phyloP scores from a whole-genome alignment of 176 grass and related monocot species.

The Eragrostis curvula region DNA sequence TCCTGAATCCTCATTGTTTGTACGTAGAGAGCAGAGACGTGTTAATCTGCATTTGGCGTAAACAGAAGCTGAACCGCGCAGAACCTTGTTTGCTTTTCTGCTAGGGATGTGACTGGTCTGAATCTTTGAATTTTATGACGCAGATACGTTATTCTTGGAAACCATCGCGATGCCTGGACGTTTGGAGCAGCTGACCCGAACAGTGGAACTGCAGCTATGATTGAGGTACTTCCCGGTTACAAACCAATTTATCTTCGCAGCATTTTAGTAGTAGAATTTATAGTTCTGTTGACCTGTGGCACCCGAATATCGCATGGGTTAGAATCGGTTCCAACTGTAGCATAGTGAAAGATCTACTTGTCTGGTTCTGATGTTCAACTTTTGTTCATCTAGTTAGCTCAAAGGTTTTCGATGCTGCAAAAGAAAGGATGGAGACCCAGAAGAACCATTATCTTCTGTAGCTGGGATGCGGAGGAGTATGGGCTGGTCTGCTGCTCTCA shows the following conservation, averaged over 20 bases:
- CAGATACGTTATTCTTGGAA: constrained; percentile 89
- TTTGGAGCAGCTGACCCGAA: constrained; percentile 90
- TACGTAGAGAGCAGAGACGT: background rate
- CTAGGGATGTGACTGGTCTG: constrained; percentile 7
- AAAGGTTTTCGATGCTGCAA: constrained; percentile 78
- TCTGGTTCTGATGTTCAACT: constrained; percentile 5
- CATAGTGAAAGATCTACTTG: background rate
- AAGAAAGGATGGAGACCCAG: constrained; percentile 87
- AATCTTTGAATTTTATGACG: constrained; percentile 19
- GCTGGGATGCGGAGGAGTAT: constrained; percentile 95
- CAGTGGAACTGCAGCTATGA: constrained; percentile 86
- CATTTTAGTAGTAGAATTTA: background rate
- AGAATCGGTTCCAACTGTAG: background rate
- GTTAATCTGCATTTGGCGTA: background rate
- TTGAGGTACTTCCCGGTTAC: constrained; percentile 59
- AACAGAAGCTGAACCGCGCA: background rate
- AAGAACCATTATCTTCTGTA: constrained; percentile 89
- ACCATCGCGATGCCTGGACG: constrained; percentile 93
- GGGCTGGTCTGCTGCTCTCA: constrained; percentile 71
- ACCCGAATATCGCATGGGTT: background rate
- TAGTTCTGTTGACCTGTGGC: background rate
- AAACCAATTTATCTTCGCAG: background rate
- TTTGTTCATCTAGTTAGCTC: constrained; percentile 59
- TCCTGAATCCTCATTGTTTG: background rate
- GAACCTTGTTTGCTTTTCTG: background rate